Evolutionary conservation across 371 early-diverging fungal species (phyloP), one percentile per base, ranked within the genome.

Genomic region (Mucor velutinosus): DNA sequence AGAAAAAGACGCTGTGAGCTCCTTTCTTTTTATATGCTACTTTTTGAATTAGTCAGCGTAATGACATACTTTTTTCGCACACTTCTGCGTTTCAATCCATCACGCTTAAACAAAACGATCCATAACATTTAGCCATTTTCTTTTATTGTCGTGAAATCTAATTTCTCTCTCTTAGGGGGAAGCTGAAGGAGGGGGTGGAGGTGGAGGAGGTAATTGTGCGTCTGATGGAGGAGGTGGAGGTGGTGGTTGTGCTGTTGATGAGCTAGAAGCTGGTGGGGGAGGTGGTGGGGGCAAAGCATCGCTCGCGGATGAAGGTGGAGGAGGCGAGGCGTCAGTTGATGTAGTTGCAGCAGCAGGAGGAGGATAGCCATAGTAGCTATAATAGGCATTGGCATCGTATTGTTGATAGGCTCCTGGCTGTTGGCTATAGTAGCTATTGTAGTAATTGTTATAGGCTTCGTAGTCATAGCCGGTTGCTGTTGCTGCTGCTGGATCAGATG

Each of bases 381-480:
- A 82, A 29, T 76, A 78, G 33, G 74, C 75, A 60, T 76, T 76
- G 49, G 77, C 76, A 60, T 80, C 83, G 30, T 82, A 82, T 41
- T 72, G 66, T 43, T 75, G 74, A 29, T 69, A 75, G 30, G 56
- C 64, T 66, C 61, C 58, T n/a, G 51, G 56, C 4, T 60, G 63
- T 45, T 70, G 76, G 23, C 61, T 57, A 56, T 65, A 69, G 53
- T 70, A 66, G 14, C 47, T 62, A 53, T 47, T 64, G 29, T 75
- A 71, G 29, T 69, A 49, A 23, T 49, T 49, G 11, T 49, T 49
- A 49, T 49, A 72, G 2, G 59, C 59, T 29, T 65, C 67, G 47
- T 67, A 65, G 30, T 65, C 59, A 29, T 73, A 51, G 10, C 65
- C 66, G 21, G n/a, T n/a, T 30, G 19, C 11, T 17, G 61, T 51